phyloP scores from a whole-genome alignment of 805 yeast species.

The Ogataea populi-albae region DNA sequence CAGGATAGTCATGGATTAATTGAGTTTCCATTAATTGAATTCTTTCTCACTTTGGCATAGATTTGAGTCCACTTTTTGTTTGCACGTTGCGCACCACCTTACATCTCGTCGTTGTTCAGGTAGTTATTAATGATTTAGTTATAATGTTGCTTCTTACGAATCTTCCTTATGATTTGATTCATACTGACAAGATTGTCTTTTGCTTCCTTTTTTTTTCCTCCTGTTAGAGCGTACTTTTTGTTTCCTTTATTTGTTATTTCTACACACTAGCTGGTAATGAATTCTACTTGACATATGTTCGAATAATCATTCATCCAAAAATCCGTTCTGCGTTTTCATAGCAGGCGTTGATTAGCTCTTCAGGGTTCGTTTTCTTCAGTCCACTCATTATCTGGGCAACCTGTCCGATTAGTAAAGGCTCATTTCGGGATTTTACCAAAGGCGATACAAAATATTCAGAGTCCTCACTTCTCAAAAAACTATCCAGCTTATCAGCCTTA shows the following conservation, averaged over 20 bases:
- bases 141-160: too few relatives aligned
- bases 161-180: background rate
- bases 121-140: background rate
- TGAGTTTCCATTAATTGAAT: slow-evolving; percentile 2
- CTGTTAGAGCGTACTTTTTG: slow-evolving; percentile 1
- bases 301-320: slow-evolving; percentile 34
- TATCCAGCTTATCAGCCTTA: slow-evolving; percentile 52
- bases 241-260: slow-evolving; percentile 2
- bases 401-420: slow-evolving; percentile 82
- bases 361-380: slow-evolving; percentile 41
- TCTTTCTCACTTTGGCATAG: slow-evolving; percentile 9
- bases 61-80: slow-evolving; percentile 5
- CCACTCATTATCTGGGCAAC: slow-evolving; percentile 70
- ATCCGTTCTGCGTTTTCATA: slow-evolving; percentile 51
- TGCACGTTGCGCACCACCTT: background rate
- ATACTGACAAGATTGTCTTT: slow-evolving; percentile 1
- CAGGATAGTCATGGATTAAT: too few relatives aligned
- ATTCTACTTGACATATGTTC: background rate
- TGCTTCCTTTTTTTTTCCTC: slow-evolving; percentile 1
- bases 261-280: slow-evolving; percentile 1
- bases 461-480: slow-evolving; percentile 28
- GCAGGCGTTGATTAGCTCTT: slow-evolving; percentile 45
- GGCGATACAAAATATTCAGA: slow-evolving; percentile 34
- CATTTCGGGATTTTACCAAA: slow-evolving; percentile 81
- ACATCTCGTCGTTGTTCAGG: background rate